Evolutionary conservation across 2,329 filamentous ascomycete genomes (phyloP).

Genomic region (Sclerotiophoma versabilis): DNA sequence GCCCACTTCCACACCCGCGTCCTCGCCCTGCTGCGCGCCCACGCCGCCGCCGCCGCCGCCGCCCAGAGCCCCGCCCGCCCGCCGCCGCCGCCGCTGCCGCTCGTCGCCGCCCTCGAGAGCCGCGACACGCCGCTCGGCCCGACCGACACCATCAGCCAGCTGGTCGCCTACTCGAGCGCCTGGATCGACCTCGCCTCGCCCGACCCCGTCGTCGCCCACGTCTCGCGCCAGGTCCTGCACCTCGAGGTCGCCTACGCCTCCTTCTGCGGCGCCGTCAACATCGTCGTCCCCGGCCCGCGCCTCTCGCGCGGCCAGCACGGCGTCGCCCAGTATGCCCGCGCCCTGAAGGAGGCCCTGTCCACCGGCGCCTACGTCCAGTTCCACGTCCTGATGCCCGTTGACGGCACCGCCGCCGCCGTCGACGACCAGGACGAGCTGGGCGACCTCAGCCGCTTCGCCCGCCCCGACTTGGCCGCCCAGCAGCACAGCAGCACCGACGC

Average conservation of each 20-base stretch:
- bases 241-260: slow-evolving; percentile 93
- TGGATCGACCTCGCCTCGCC: slow-evolving; percentile 91
- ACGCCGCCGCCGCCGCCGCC: slow-evolving; percentile 60
- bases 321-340: slow-evolving; percentile 79
- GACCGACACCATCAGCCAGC: slow-evolving; percentile 71
- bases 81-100: slow-evolving; percentile 51
- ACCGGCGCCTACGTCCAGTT: slow-evolving; percentile 80
- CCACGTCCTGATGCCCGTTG: slow-evolving; percentile 83
- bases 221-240: slow-evolving; percentile 89
- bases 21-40: slow-evolving; percentile 65
- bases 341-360: slow-evolving; percentile 78
- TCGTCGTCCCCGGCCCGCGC: slow-evolving; percentile 81
- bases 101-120: slow-evolving; percentile 72
- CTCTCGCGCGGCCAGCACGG: slow-evolving; percentile 65
- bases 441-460: slow-evolving; percentile 60
- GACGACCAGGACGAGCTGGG: slow-evolving; percentile 61
- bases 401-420: slow-evolving; percentile 66
- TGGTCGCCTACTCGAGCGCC: slow-evolving; percentile 81
- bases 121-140: slow-evolving; percentile 79
- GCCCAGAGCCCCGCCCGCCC: slow-evolving; percentile 32
- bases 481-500: slow-evolving; percentile 61
- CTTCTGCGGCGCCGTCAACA: slow-evolving; percentile 87
- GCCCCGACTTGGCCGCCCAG: slow-evolving; percentile 47
- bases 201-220: slow-evolving; percentile 81
- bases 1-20: slow-evolving; percentile 74